Evolutionary conservation across 2,329 filamentous ascomycete species (phyloP).

Genomic region (Allantophomopsis lycopodina): DNA sequence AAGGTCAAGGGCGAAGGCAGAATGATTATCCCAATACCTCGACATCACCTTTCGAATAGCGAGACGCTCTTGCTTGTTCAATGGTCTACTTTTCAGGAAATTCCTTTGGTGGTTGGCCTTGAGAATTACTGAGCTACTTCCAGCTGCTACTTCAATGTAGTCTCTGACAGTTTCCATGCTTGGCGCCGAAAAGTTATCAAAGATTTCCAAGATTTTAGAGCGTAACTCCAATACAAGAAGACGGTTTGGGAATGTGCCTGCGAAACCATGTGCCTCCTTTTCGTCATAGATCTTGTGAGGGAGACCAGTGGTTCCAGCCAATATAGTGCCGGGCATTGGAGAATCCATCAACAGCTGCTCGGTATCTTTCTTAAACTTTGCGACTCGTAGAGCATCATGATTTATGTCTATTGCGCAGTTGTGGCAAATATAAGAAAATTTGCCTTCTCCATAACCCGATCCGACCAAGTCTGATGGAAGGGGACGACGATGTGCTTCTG

Average conservation of each 20-base stretch:
- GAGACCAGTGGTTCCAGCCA: slow-evolving; percentile 36
- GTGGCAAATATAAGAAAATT: slow-evolving; percentile 35
- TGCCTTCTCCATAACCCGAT: slow-evolving; percentile 44
- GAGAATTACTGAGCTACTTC: slow-evolving; percentile 21
- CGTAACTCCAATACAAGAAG: slow-evolving; percentile 34
- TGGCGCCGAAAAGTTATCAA: slow-evolving; percentile 17
- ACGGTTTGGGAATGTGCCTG: slow-evolving; percentile 41
- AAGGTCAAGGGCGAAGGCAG: slow-evolving; percentile 50
- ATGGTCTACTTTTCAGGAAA: slow-evolving; percentile 9
- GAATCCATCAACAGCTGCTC: slow-evolving; percentile 28
- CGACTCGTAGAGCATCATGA: slow-evolving; percentile 44
- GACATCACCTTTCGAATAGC: slow-evolving; percentile 54
- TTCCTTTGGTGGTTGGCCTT: slow-evolving; percentile 21
- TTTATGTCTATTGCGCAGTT: slow-evolving; percentile 34
- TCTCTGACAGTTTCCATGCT: slow-evolving; percentile 36
- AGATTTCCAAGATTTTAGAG: slow-evolving; percentile 24
- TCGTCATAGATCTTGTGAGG: slow-evolving; percentile 22
- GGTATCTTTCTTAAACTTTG: slow-evolving; percentile 46
- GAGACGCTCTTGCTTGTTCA: slow-evolving; percentile 21
- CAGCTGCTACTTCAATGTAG: slow-evolving; percentile 32
- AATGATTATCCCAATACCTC: slow-evolving; percentile 56
- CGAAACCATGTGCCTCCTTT: slow-evolving; percentile 4
- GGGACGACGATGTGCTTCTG: background rate
- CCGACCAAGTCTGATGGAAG: slow-evolving; percentile 22
- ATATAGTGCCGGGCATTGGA: slow-evolving; percentile 56